These are phyloP conservation scores for Craterostigma plantagineum DNA, from an alignment of 257 asterid genomes.

Conservation along the genomic window DNA sequence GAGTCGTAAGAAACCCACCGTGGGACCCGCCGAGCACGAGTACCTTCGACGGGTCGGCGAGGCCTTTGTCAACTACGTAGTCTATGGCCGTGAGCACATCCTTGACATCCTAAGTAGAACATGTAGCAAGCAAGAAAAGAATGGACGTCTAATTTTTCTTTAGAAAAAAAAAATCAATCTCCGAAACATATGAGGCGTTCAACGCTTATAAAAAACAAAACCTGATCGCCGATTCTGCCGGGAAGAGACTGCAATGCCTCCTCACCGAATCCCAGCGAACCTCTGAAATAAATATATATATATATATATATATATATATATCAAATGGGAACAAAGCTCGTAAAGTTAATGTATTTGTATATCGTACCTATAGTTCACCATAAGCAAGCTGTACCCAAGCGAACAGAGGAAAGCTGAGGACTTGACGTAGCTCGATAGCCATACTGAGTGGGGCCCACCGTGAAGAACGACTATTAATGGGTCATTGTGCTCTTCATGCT, in stretches of 20 bases:
- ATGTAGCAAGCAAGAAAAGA: no score
- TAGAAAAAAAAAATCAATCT: no score
- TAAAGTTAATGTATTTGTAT: no score
- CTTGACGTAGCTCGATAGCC: conserved; percentile 56
- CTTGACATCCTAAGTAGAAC: conserved; percentile 62
- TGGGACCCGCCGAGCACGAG: conserved; percentile 90
- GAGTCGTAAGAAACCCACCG: conserved; percentile 93
- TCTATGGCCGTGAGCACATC: conserved; percentile 81
- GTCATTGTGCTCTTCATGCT: conserved; percentile 21
- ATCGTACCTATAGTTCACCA: conserved; percentile 65
- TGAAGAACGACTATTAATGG: conserved; percentile 70
- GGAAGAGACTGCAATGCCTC: conserved; percentile 99
- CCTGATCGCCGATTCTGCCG: conserved; percentile 55
- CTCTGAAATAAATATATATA: conserved; percentile 24
- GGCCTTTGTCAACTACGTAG: conserved; percentile 40
- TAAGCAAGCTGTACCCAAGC: conserved; percentile 76
- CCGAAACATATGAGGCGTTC: no score
- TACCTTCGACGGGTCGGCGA: conserved; percentile 78
- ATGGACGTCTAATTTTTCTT: no score
- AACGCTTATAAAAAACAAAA: no score
- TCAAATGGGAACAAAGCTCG: no score
- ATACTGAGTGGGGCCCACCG: conserved; percentile 79
- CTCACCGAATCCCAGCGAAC: conserved; percentile 94
- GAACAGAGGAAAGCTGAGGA: conserved; percentile 62
- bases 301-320: no score